Evolutionary conservation across 495 filamentous ascomycete species (phyloP).

Genomic region (Neurospora intermedia): DNA sequence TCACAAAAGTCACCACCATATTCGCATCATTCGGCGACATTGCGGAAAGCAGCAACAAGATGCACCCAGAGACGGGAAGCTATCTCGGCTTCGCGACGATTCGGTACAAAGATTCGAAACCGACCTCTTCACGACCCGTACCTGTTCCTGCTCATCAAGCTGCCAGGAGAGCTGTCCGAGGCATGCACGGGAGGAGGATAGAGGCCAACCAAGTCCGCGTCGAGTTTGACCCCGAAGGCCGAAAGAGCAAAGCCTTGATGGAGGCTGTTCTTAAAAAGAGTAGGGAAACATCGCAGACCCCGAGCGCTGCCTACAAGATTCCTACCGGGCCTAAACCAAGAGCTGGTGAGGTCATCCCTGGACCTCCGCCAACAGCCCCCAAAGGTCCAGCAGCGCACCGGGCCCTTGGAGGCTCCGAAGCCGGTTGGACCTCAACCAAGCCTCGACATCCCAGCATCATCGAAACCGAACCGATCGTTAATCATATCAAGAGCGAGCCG

Average conservation of each 20-base stretch:
- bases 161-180: conserved; percentile 65
- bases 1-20: conserved; percentile 64
- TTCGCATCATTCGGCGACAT: conserved; percentile 87
- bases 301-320: conserved; percentile 17
- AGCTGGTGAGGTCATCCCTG: conserved; percentile 32
- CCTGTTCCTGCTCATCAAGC: conserved; percentile 58
- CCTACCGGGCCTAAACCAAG: conserved; percentile 28
- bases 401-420: conserved; percentile 2
- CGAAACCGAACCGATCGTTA: conserved; percentile 42
- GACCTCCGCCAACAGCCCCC: conserved; percentile 70
- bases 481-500: conserved; percentile 64
- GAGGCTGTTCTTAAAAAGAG: conserved; percentile 57
- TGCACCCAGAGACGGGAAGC: conserved; percentile 84
- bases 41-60: conserved; percentile 76
- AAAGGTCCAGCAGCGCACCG: conserved; percentile 73
- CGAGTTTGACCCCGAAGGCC: conserved; percentile 79
- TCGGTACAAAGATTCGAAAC: conserved; percentile 66
- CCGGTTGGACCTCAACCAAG: conserved; percentile 19
- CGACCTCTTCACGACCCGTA: conserved; percentile 33
- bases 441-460: conserved; percentile 12
- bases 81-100: conserved; percentile 88
- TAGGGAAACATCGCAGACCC: conserved; percentile 31
- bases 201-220: conserved; percentile 65
- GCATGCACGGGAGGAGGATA: conserved; percentile 57
- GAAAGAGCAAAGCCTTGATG: conserved; percentile 63